phyloP scores from a whole-genome alignment of 345 rosid species.

The Gynandropsis gynandra region DNA sequence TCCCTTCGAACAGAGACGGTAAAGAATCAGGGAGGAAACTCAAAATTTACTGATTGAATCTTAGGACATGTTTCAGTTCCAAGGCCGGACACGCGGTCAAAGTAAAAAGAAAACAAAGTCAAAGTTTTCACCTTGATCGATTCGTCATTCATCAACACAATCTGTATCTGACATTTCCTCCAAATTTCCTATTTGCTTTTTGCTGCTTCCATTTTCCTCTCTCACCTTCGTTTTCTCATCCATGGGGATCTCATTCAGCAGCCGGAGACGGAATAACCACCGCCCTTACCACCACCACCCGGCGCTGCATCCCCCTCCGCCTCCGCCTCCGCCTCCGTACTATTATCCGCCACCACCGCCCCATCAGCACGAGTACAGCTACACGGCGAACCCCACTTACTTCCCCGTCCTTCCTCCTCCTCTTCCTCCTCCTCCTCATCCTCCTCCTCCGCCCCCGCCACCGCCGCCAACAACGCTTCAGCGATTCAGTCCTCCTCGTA shows the following conservation, averaged over 20 bases:
- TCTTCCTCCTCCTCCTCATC: too few species aligned
- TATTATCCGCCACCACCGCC: constrained; percentile 30
- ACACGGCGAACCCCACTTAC: constrained; percentile 22
- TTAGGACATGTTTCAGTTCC: background rate
- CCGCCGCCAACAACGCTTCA: constrained; percentile 34
- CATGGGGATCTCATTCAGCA: constrained; percentile 81
- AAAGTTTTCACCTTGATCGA: background rate
- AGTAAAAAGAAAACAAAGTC: background rate
- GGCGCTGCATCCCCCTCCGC: too few species aligned
- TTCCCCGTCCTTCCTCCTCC: constrained; percentile 29
- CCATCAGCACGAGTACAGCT: constrained; percentile 24
- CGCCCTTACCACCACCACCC: constrained; percentile 25
- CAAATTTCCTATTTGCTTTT: constrained; percentile 19
- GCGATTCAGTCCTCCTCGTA: constrained; percentile 21
- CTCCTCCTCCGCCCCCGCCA: too few species aligned
- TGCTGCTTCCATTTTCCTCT: too few species aligned
- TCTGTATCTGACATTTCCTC: constrained; percentile 11
- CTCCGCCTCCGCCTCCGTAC: constrained; percentile 30
- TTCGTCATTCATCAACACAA: background rate
- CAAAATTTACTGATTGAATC: too few species aligned
- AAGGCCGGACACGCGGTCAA: background rate
- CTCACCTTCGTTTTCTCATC: constrained; percentile 7
- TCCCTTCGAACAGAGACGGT: too few species aligned
- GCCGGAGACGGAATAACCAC: constrained; percentile 53
- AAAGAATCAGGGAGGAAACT: too few species aligned